Base-by-base conservation (phyloP, 331 rosid species). In the Cydonia oblonga region DNA sequence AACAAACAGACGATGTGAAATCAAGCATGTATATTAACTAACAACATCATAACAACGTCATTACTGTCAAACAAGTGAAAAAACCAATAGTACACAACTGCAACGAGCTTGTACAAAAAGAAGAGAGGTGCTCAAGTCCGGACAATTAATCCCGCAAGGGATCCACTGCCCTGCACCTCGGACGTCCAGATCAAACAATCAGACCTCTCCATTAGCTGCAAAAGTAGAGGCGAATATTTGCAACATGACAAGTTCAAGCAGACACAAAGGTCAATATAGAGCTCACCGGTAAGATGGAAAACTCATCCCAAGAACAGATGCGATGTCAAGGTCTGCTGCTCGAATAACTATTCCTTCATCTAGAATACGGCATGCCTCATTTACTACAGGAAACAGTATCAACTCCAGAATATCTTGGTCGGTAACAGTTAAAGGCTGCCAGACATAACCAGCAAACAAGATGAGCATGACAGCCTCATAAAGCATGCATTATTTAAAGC, bases 241-340 rank as follows among this genome's bases (percentile, higher is more conserved):
- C 18, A 44, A 13, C 51, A 42, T 42, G 15, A 12, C 16, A 49
- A 49, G 26, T 23, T 33, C 53, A 58, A 58, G 57, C 57, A 33
- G 42, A 35, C 59, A 5, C 0, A 3, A 40, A 12, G 40, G 59
- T 60, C 10, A 0, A 42, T 4, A 42, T 22, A 60, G 46, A 42
- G 54, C 89, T 32, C 53, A 95, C 99, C 96, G 85, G 68, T 85
- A 85, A 74, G 86, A 72, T 12, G 99, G 99, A 83, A 95, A 95
- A 84, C 99, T 91, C 99, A 95, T 95, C 82, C 97, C 99, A 53
- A 95, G 93, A 87, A 95, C 87, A 85, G 93, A 84, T 72, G 99
- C 92, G 65, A 91, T 75, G 82, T 95, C 92, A 46, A 95, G 96
- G 87, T 95, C 99, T 14, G 99, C 80, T 38, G 97, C 90, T 68